Conservation (phyloP, 169 alveolate genomes). For the Plasmodium berghei region DNA sequence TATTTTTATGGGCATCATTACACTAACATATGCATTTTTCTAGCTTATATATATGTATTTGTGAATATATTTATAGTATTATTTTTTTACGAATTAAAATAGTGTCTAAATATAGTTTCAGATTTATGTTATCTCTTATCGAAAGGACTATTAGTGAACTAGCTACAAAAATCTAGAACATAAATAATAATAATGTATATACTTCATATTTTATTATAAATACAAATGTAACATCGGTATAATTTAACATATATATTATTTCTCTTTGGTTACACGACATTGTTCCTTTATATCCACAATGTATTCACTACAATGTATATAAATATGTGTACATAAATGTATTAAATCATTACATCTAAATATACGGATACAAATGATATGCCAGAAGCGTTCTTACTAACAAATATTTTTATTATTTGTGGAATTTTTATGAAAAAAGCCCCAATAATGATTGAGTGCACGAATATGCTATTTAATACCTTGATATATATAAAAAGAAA, state of each 20-base stretch:
- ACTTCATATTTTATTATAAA: too few relatives aligned
- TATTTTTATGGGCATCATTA: neutral
- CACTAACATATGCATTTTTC: neutral
- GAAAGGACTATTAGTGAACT: constrained; percentile 44
- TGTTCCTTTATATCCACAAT: neutral
- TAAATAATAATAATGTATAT: neutral
- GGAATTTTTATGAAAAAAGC: constrained; percentile 45
- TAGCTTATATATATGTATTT: neutral
- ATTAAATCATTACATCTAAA: constrained; percentile 28
- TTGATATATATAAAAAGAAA: constrained; percentile 3
- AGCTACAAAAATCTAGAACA: constrained; percentile 24
- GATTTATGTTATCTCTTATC: constrained; percentile 17
- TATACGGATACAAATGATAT: constrained; percentile 29
- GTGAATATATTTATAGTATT: neutral
- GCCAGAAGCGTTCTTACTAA: constrained; percentile 30
- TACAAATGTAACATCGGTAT: too few relatives aligned
- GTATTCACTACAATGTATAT: constrained; percentile 4
- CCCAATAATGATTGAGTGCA: constrained; percentile 26
- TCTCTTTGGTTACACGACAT: too few relatives aligned
- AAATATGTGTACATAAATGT: neutral
- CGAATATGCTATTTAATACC: constrained; percentile 38
- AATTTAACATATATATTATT: too few relatives aligned
- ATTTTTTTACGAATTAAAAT: constrained; percentile 25
- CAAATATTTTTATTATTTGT: constrained; percentile 31
- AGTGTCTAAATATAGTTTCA: constrained; percentile 12